These are phyloP conservation scores for Citrus reticulata DNA, from an alignment of 345 rosid species.

Conservation along the genomic window DNA sequence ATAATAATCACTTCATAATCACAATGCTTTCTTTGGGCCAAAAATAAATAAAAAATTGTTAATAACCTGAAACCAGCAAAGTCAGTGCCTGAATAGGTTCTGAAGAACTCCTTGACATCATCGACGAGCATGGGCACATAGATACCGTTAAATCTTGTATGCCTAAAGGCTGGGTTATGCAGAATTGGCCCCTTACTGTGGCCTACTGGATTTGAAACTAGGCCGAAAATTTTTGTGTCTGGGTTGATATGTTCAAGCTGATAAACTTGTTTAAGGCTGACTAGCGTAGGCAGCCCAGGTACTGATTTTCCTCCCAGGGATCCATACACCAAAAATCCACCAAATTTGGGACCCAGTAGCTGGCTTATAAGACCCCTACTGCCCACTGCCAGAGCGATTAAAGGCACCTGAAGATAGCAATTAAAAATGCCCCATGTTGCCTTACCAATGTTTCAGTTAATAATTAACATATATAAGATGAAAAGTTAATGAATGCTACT, in stretches of 20 bases:
- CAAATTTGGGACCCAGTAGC: conserved; percentile 30
- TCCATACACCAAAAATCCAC: conserved; percentile 32
- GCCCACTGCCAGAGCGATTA: conserved; percentile 31
- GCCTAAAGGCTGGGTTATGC: conserved; percentile 29
- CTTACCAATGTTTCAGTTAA: neutral
- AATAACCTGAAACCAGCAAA: conserved; percentile 34
- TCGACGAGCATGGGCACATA: conserved; percentile 35
- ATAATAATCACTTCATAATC: neutral
- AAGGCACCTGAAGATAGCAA: conserved; percentile 18
- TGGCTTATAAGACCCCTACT: conserved; percentile 35
- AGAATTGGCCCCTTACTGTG: conserved; percentile 34
- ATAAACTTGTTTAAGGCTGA: conserved; percentile 26
- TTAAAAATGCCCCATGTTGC: neutral
- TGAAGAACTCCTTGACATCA: conserved; percentile 28
- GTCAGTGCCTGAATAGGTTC: conserved; percentile 19
- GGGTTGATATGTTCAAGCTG: conserved; percentile 21
- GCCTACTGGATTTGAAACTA: conserved; percentile 32
- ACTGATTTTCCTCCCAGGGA: conserved; percentile 18
- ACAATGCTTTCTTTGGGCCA: neutral
- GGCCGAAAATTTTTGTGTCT: conserved; percentile 29
- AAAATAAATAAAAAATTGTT: neutral
- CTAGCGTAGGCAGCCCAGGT: conserved; percentile 23
- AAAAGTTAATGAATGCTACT: too few species aligned
- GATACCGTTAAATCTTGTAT: conserved; percentile 26
- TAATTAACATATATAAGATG: neutral